Evolutionary conservation across 1,284 basidiomycete genomes (phyloP).

Genomic region (Pseudozyma sp.): DNA sequence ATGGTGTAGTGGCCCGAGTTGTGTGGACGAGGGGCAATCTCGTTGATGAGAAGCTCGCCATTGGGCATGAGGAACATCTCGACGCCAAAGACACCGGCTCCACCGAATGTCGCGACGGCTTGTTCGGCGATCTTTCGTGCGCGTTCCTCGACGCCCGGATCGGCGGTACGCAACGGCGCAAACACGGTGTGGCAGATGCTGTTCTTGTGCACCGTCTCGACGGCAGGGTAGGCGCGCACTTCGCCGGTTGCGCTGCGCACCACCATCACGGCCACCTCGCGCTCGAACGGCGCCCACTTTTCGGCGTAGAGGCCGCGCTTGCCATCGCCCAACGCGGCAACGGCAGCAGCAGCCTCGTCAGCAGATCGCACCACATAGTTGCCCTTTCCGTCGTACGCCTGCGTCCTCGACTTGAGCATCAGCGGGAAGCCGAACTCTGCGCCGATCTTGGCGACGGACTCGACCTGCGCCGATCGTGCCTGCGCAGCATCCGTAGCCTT

Average conservation of each 20-base stretch:
- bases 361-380: conserved; percentile 81
- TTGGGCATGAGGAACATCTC: conserved; percentile 95
- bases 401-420: conserved; percentile 94
- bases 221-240: conserved; percentile 86
- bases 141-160: conserved; percentile 73
- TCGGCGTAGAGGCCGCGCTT: conserved; percentile 82
- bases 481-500: conserved; percentile 71
- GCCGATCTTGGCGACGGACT: conserved; percentile 42
- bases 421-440: conserved; percentile 81
- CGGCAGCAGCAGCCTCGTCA: conserved; percentile 75
- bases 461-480: conserved; percentile 69
- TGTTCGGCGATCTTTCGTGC: conserved; percentile 83
- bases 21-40: conserved; percentile 98
- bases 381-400: conserved; percentile 95
- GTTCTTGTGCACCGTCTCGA: conserved; percentile 95
- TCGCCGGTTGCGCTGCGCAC: conserved; percentile 79
- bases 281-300: conserved; percentile 88
- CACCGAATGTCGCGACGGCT: conserved; percentile 81
- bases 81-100: conserved; percentile 96
- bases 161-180: conserved; percentile 75
- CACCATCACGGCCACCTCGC: conserved; percentile 97
- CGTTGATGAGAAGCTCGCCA: conserved; percentile 89
- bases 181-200: conserved; percentile 94
- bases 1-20: conserved; percentile 99
- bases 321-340: conserved; percentile 71